These are phyloP conservation scores for Malassezia arunalokei DNA, from an alignment of 1,284 basidiomycete genomes.

Conservation along the genomic window DNA sequence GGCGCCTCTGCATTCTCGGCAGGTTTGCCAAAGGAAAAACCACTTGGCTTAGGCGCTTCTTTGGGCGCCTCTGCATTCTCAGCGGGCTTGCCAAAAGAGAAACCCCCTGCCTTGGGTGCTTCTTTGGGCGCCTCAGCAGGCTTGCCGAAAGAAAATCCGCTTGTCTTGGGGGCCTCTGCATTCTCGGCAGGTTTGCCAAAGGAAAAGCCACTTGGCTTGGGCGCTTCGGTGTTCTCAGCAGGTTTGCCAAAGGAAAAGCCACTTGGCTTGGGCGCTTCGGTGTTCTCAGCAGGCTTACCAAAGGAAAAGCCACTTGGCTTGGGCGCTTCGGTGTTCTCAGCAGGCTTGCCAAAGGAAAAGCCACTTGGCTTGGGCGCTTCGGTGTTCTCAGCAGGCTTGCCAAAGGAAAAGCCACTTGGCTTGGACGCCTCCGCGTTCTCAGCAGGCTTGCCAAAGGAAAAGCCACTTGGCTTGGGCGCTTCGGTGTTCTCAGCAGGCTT, in stretches of 20 bases:
- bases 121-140: not conserved
- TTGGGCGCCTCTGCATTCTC: not conserved
- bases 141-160: conserved; percentile 5
- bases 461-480: conserved; percentile 9
- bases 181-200: conserved; percentile 3
- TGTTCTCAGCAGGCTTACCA: not conserved
- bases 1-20: conserved; percentile 19
- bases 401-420: conserved; percentile 9
- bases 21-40: conserved; percentile 12
- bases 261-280: conserved; percentile 6
- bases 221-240: not conserved
- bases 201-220: conserved; percentile 12
- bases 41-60: conserved; percentile 9
- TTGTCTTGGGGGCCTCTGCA: not conserved
- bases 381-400: not conserved
- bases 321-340: not conserved
- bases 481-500: conserved; percentile 1
- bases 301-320: not conserved
- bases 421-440: not conserved
- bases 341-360: conserved; percentile 13
- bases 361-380: conserved; percentile 14
- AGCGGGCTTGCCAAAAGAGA: conserved; percentile 1
- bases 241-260: not conserved
- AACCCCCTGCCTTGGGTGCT: not conserved
- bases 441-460: conserved; percentile 6